Evolutionary conservation across 2,329 filamentous ascomycete species (phyloP).

Genomic region (Neocucurbitaria cava): DNA sequence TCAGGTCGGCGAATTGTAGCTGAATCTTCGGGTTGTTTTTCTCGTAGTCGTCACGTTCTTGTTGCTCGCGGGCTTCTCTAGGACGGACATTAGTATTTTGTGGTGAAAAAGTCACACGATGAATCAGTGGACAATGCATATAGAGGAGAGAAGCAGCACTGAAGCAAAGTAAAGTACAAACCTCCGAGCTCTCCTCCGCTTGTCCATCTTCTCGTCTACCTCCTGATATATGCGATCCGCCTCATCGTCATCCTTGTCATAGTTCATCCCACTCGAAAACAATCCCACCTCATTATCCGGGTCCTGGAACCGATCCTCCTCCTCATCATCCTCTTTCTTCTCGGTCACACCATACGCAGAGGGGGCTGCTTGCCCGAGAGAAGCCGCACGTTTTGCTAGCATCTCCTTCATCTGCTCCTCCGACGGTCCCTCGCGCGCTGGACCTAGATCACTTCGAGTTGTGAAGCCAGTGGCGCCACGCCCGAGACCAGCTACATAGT

Average conservation of each 20-base stretch:
- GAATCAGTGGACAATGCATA: conserved; percentile 61
- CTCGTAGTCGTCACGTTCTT: conserved; percentile 94
- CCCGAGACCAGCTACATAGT: conserved; percentile 88
- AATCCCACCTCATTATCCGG: conserved; percentile 96
- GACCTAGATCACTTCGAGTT: conserved; percentile 93
- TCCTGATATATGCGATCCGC: conserved; percentile 95
- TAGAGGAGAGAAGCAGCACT: conserved; percentile 28
- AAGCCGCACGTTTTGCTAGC: conserved; percentile 88
- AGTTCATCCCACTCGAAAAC: conserved; percentile 87
- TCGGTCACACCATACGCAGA: conserved; percentile 74
- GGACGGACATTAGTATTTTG: conserved; percentile 77
- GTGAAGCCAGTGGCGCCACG: conserved; percentile 98
- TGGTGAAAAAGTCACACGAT: conserved; percentile 70
- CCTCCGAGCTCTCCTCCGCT: conserved; percentile 83
- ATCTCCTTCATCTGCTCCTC: conserved; percentile 99
- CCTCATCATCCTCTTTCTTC: conserved; percentile 75
- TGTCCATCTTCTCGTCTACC: conserved; percentile 97
- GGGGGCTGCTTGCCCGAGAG: conserved; percentile 74
- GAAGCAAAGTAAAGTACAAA: conserved; percentile 61
- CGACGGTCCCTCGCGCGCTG: conserved; percentile 91
- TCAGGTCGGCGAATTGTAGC: conserved; percentile 95
- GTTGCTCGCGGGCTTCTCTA: conserved; percentile 92
- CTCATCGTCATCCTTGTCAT: conserved; percentile 97
- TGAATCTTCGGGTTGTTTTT: conserved; percentile 97
- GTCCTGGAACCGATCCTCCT: conserved; percentile 86